Base-by-base conservation (phyloP, 345 rosid species). In the Gossypium turneri region DNA sequence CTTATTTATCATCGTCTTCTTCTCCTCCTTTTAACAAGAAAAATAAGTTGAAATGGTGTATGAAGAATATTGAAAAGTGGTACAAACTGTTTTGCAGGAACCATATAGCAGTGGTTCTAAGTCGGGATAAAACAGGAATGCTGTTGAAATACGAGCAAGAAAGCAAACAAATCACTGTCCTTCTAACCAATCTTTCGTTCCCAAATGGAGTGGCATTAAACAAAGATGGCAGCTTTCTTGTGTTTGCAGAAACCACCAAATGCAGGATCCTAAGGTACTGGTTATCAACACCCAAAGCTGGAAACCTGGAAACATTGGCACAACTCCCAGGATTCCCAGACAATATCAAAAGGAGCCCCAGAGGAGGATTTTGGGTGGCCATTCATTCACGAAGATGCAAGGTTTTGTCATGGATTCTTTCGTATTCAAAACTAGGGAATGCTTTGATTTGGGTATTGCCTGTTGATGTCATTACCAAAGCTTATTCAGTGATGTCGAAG, bases 331-430 rank as follows among this genome's bases (percentile, higher is more conserved):
- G 96, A 19, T 85, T 89, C 62, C 91, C 92, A 3, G 96, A 92
- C 73, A 92, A 90, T 70, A 86, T 90, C 74, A 90, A 82, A 78
- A 85, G 82, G 60, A 86, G 88, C 58, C 84, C 88, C 0, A 80
- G 86, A 66, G 92, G 91, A 16, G 92, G 91, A 7, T 89, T 79
- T 50, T 90, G 97, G 96, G 89, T 92, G 12, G 91, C 85, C 1
- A 29, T 93, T 9, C 76, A 87, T 66, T 81, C 97, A 0, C 90
- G 67, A 74, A 88, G 80, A 65, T 19, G 73, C 0, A 84, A 70
- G 79, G 20, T 91, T 7, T 47, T 84, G 0, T 59, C 77, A 6
- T 79, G 79, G 74, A 76, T 85, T 0, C 19, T 85, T 47, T 85
- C 90, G 4, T 63, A 72, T 58, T 82, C 85, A 44, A 81, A 88